Evolutionary conservation across 192 early-diverging fungal genomes (phyloP), one percentile per base, ranked within the genome.

Genomic region (Coemansia sp.): DNA sequence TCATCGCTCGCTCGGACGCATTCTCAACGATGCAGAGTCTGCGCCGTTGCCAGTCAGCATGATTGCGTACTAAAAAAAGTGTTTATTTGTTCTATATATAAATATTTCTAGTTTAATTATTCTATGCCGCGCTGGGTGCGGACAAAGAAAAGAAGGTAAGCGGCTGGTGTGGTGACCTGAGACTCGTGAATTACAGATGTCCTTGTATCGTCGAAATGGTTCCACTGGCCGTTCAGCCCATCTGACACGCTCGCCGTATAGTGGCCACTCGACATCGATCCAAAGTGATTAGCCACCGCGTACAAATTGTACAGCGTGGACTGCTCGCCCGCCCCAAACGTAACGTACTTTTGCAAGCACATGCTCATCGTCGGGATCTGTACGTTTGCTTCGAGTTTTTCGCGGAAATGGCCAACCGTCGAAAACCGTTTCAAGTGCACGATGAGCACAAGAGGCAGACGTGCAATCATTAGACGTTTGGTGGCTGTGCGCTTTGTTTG

Each of bases 371-470:
- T 78, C 3, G 95, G 95, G 59, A 94, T 94, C 53, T 90, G 78
- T 1, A 98, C 94, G 66, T 86, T 81, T 0, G 90, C 92, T 51
- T 95, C 93, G 27, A 99, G 69, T 66, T 97, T 97, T 71, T 96
- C 88, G 45, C 90, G 86, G 71, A 98, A 98, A 8, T 94, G 95
- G 0, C 96, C 96, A 56, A 92, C 81, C 32, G 84, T 94, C 18
- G 89, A 96, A 57, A 98, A 99, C 53, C 96, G 86, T 73, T 98
- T 99, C 65, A 99, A 62, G 61, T 98, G 94, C 54, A 99, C 86
- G 53, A 98, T 70, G n/a, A 99, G 75, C 29, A 99, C 88, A 52
- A 89, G 83, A 1, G 97, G 97, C 24, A 97, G 73, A 23, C 86
- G 81, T 1, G 92, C 88, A 12, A 99, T 82, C 12, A 86, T 84